These are phyloP conservation scores for Crithidia thermophila DNA, from an alignment of 208 protist species.

Conservation along the genomic window DNA sequence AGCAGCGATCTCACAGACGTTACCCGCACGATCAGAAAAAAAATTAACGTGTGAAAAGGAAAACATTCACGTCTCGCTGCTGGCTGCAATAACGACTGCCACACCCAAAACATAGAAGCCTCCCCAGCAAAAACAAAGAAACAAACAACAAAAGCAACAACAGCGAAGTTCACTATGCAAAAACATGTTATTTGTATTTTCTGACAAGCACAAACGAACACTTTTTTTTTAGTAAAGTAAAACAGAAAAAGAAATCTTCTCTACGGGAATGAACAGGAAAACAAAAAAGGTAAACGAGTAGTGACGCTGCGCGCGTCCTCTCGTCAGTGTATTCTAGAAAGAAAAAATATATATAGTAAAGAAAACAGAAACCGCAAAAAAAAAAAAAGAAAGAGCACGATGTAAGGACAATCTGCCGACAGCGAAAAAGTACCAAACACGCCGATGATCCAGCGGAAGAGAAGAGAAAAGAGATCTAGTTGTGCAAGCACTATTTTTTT, in stretches of 20 bases:
- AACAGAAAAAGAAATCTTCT: no score
- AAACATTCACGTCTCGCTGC: no score
- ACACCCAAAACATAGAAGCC: not conserved
- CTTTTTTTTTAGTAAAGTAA: no score
- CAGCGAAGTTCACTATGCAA: not conserved
- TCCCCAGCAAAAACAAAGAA: not conserved
- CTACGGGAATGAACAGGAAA: conserved; percentile 4
- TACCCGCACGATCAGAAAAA: conserved; percentile 6
- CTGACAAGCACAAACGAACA: no score
- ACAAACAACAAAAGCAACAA: conserved; percentile 6
- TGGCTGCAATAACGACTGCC: not conserved
- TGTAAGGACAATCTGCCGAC: not conserved
- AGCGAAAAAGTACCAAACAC: conserved; percentile 4
- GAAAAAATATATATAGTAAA: conserved; percentile 5
- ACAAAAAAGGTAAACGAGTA: not conserved
- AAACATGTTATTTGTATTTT: no score
- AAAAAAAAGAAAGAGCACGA: not conserved
- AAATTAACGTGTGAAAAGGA: no score
- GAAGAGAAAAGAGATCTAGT: no score
- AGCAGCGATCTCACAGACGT: not conserved
- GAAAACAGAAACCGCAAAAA: conserved; percentile 3
- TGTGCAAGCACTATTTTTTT: no score
- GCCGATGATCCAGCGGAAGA: no score
- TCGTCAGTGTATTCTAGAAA: conserved; percentile 12
- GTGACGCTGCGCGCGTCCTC: not conserved